Conservation (phyloP, 2,329 filamentous ascomycete species). For the Ophiostoma perfectum region DNA sequence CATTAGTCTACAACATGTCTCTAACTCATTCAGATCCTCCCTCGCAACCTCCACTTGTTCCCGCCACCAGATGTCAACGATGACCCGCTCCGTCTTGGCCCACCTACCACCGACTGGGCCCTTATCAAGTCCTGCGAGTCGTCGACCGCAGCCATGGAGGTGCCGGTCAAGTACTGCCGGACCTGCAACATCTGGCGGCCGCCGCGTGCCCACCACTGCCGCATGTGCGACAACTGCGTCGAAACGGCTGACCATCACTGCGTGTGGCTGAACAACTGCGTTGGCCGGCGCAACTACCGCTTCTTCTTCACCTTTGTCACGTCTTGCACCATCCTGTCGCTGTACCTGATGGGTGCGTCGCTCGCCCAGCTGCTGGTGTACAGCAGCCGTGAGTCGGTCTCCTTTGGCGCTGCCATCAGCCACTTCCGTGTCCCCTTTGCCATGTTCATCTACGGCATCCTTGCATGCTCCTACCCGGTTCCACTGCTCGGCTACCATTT, state of each 20-base stretch:
- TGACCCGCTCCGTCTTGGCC: slow-evolving; percentile 75
- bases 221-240: slow-evolving; percentile 93
- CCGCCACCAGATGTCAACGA: slow-evolving; percentile 69
- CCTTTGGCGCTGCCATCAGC: slow-evolving; percentile 63
- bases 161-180: slow-evolving; percentile 96
- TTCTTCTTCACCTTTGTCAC: slow-evolving; percentile 94
- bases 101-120: slow-evolving; percentile 88
- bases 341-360: slow-evolving; percentile 71
- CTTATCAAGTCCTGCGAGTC: slow-evolving; percentile 76
- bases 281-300: slow-evolving; percentile 93
- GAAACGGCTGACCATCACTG: slow-evolving; percentile 98
- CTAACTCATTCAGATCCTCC: slow-evolving; percentile 62
- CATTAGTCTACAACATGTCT: background rate
- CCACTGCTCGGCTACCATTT: slow-evolving; percentile 84
- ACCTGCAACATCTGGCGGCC: slow-evolving; percentile 97
- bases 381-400: slow-evolving; percentile 55
- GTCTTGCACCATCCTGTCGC: slow-evolving; percentile 66
- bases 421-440: slow-evolving; percentile 77
- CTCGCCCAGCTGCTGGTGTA: slow-evolving; percentile 78
- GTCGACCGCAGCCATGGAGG: slow-evolving; percentile 84
- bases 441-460: slow-evolving; percentile 74
- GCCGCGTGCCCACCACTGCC: slow-evolving; percentile 90
- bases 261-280: slow-evolving; percentile 98
- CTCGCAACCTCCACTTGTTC: slow-evolving; percentile 84
- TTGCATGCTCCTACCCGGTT: slow-evolving; percentile 73